phyloP scores from a whole-genome alignment of 1,139 yeast genomes.

The Candida sanyaensis region DNA sequence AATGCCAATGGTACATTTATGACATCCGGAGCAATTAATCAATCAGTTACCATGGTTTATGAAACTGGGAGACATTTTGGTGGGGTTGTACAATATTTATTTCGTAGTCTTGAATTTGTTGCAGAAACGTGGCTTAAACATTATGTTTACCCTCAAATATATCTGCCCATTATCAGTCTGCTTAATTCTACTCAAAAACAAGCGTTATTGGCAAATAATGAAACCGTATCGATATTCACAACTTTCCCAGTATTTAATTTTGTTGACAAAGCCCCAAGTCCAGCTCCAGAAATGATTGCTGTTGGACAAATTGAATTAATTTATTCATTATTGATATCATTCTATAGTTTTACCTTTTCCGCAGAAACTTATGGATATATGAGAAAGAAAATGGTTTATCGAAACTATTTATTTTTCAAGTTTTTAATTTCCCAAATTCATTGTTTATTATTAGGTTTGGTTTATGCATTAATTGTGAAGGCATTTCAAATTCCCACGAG shows the following conservation, averaged over 20 bases:
- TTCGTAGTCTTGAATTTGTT: slow-evolving; percentile 36
- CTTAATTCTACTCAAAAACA: slow-evolving; percentile 14
- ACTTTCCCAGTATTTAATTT: slow-evolving; percentile 23
- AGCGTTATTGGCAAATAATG: slow-evolving; percentile 17
- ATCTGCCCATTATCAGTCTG: slow-evolving; percentile 20
- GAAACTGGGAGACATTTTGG: slow-evolving; percentile 58
- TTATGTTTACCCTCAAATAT: slow-evolving; percentile 23
- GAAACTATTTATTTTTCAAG: slow-evolving; percentile 51
- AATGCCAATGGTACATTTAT: slow-evolving; percentile 20
- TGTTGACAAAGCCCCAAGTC: slow-evolving; percentile 20
- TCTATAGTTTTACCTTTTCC: slow-evolving; percentile 34
- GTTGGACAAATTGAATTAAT: slow-evolving; percentile 37
- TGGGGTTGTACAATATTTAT: slow-evolving; percentile 39
- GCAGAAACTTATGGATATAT: slow-evolving; percentile 22
- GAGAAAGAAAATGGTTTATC: slow-evolving; percentile 35
- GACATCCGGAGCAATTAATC: slow-evolving; percentile 6
- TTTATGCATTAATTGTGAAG: slow-evolving; percentile 58
- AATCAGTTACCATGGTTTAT: slow-evolving; percentile 39
- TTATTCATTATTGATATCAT: slow-evolving; percentile 34
- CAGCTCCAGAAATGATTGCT: slow-evolving; percentile 16
- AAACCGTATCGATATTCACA: slow-evolving; percentile 21
- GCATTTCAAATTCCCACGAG: slow-evolving; percentile 60
- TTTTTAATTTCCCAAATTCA: slow-evolving; percentile 46
- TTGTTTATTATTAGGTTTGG: slow-evolving; percentile 53
- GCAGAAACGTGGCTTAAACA: slow-evolving; percentile 24